These are phyloP conservation scores for Boletellus ananiceps DNA, from an alignment of 768 basidiomycete species.

Conservation along the genomic window DNA sequence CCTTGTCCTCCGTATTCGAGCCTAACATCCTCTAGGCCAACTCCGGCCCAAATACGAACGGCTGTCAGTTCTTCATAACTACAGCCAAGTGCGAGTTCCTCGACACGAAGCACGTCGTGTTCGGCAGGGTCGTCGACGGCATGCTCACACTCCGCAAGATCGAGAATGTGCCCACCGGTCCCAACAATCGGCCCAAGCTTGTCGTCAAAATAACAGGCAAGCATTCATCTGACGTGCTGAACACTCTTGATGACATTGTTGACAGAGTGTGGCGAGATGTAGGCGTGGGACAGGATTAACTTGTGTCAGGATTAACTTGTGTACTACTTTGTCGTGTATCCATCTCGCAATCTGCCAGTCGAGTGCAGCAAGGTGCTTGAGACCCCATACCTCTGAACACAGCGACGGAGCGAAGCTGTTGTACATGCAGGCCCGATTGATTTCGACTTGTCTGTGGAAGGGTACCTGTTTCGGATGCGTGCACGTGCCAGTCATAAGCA, in stretches of 20 bases:
- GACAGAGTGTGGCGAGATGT: conserved; percentile 60
- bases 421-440: background rate
- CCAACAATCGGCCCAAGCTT: conserved; percentile 86
- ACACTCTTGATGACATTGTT: background rate
- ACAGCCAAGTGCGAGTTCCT: conserved; percentile 93
- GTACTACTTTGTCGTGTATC: background rate
- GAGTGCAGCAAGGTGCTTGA: too few species aligned
- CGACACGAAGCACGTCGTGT: conserved; percentile 92
- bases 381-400: too few species aligned
- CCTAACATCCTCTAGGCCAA: conserved; percentile 61
- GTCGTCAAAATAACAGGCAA: conserved; percentile 82
- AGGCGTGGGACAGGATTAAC: conserved; percentile 8
- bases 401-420: background rate
- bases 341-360: too few species aligned
- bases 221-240: conserved; percentile 13
- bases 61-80: conserved; percentile 98
- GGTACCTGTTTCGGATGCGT: background rate
- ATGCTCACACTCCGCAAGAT: conserved; percentile 96
- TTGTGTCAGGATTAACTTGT: background rate
- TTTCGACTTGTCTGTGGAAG: background rate
- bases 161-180: conserved; percentile 90
- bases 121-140: conserved; percentile 85
- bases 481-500: conserved; percentile 21
- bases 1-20: background rate
- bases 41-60: conserved; percentile 91